phyloP scores from a whole-genome alignment of 768 basidiomycete species.

The Boletus rufocinnamomeus region DNA sequence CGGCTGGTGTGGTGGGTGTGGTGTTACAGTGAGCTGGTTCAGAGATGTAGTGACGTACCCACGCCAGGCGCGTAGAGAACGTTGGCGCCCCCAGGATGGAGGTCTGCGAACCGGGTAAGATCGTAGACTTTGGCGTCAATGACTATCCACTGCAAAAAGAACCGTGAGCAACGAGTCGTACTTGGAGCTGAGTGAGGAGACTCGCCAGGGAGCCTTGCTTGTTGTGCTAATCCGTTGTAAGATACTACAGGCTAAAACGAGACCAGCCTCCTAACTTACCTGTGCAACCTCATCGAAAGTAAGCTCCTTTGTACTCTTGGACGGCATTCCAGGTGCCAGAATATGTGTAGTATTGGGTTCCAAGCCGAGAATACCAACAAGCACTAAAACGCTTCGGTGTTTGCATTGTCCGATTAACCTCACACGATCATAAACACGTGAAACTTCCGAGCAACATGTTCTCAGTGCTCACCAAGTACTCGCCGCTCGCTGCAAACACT shows the following conservation, averaged over 20 bases:
- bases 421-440: neutral
- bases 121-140: conserved; percentile 83
- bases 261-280: conserved; percentile 47
- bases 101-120: conserved; percentile 72
- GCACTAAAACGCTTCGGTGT: neutral
- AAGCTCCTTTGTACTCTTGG: conserved; percentile 37
- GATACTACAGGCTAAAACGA: neutral
- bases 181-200: conserved; percentile 2
- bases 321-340: conserved; percentile 16
- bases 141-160: conserved; percentile 66
- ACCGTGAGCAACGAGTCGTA: conserved; percentile 1
- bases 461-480: neutral
- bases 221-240: conserved; percentile 66
- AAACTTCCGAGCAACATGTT: neutral
- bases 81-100: conserved; percentile 84
- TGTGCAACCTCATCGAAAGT: conserved; percentile 65
- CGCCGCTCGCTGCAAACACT: too few species aligned
- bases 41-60: conserved; percentile 44
- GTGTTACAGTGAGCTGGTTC: neutral
- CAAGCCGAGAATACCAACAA: neutral
- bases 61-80: conserved; percentile 69
- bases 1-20: conserved; percentile 42
- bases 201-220: conserved; percentile 77
- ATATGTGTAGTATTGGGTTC: neutral
- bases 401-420: neutral